phyloP scores from a whole-genome alignment of 2,329 filamentous ascomycete species.

The Lachnellula suecica region DNA sequence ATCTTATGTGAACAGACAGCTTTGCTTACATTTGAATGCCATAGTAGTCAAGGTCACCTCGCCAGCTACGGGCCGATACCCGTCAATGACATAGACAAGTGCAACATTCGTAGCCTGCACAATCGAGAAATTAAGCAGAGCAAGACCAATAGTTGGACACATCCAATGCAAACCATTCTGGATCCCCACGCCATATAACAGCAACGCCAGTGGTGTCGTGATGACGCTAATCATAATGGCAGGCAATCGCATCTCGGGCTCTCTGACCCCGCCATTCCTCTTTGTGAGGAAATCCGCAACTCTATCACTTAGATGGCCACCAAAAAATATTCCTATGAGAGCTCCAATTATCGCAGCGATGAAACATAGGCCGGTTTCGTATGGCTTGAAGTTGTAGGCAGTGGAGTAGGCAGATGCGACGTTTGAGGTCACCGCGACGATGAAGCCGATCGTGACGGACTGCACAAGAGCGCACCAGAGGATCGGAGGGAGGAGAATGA shows the following conservation, averaged over 20 bases:
- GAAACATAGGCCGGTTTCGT: constrained; percentile 25
- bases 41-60: constrained; percentile 53
- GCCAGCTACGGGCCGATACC: constrained; percentile 56
- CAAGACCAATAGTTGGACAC: constrained; percentile 53
- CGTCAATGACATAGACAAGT: constrained; percentile 57
- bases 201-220: constrained; percentile 45
- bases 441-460: constrained; percentile 38
- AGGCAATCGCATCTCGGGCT: constrained; percentile 60
- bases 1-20: constrained; percentile 14
- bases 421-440: constrained; percentile 53
- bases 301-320: constrained; percentile 22
- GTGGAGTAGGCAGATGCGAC: constrained; percentile 43
- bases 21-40: constrained; percentile 55
- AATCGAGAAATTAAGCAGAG: constrained; percentile 54
- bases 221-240: constrained; percentile 50
- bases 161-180: constrained; percentile 52
- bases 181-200: constrained; percentile 49
- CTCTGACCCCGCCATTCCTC: constrained; percentile 54
- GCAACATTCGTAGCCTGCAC: constrained; percentile 55
- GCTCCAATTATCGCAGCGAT: constrained; percentile 19
- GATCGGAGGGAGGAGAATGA: constrained; percentile 32
- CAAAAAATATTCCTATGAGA: constrained; percentile 16
- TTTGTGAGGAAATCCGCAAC: constrained; percentile 41
- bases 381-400: constrained; percentile 45
- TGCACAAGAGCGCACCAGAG: constrained; percentile 33